These are phyloP conservation scores for Tilletia horrida DNA, from an alignment of 1,284 basidiomycete species.

Conservation along the genomic window DNA sequence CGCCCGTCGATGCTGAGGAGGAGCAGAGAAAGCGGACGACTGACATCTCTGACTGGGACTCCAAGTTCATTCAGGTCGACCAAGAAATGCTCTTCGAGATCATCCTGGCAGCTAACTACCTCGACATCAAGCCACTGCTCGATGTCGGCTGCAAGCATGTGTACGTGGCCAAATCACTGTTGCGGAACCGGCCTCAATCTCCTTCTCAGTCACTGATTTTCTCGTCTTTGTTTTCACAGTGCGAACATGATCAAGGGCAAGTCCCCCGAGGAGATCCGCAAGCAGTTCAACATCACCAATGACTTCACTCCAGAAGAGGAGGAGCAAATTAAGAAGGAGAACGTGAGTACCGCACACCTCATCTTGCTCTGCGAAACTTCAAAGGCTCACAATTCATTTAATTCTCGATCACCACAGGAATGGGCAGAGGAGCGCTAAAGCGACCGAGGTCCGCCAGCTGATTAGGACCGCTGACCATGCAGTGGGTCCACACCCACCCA, in stretches of 20 bases:
- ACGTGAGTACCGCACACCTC: slow-evolving; percentile 59
- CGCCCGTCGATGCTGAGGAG: slow-evolving; percentile 70
- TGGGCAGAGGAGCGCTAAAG: slow-evolving; percentile 52
- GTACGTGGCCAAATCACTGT: slow-evolving; percentile 34
- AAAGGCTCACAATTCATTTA: neutral
- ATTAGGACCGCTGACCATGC: no score
- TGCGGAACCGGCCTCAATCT: neutral
- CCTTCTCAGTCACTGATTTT: no score
- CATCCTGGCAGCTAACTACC: slow-evolving; percentile 98
- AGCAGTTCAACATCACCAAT: slow-evolving; percentile 73
- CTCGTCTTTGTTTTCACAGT: slow-evolving; percentile 28
- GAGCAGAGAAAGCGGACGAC: slow-evolving; percentile 96
- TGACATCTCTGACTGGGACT: slow-evolving; percentile 98
- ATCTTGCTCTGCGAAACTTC: neutral
- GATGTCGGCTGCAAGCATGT: slow-evolving; percentile 99
- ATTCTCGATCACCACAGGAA: slow-evolving; percentile 31
- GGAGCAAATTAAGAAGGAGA: slow-evolving; percentile 99
- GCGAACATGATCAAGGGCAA: slow-evolving; percentile 99
- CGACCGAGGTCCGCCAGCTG: neutral
- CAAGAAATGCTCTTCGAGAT: slow-evolving; percentile 99
- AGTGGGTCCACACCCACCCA: no score
- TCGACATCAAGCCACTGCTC: slow-evolving; percentile 97
- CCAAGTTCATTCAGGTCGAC: slow-evolving; percentile 89
- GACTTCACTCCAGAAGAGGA: slow-evolving; percentile 99
- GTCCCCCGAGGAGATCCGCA: slow-evolving; percentile 91